Evolutionary conservation across 305 asterid genomes (phyloP), one percentile per base, ranked within the genome.

Genomic region (Fraxinus latifolia): DNA sequence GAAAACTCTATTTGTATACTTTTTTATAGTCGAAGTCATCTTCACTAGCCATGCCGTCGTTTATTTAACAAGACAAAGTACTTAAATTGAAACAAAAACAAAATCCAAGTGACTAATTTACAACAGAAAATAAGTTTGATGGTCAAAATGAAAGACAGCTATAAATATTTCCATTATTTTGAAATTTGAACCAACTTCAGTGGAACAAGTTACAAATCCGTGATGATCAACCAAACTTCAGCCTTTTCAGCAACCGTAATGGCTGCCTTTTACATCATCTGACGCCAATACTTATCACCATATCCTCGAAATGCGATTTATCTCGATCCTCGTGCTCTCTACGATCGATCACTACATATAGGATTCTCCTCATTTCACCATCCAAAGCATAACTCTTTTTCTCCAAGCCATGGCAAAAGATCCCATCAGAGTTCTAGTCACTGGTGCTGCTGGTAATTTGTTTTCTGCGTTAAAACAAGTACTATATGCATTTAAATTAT

Each of bases 361-460:
- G n/a, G 55, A 36, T 21, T 53, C 27, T 21, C 7, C 32, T 1
- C 6, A 17, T 25, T 73, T 44, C 73, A 70, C 6, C 25, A 21
- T 29, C 55, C 55, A 71, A 39, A 70, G 25, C 36, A 3, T 70
- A 72, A 29, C 77, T 68, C 72, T 12, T 1, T 44, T 23, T 23
- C 44, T 53, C 72, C 3, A 7, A n/a, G 58, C 77, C 21, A 87
- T 85, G 88, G 84, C 86, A 23, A 81, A 78, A 74, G 65, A 55
- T 11, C 85, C 88, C 77, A 55, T 80, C 36, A 85, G 82, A 87
- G 88, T 87, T 79, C 85, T 87, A 33, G 90, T 85, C 83, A 87
- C 88, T 77, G 90, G 88, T 23, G 88, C 89, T 37, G 86, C 88
- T 1, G 88, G 90, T 82, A 82, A 27, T 44, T 7, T 7, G 25